A percentile compares a stretch with the other conserved stretches of the same genome.
phyloP scores from a whole-genome alignment of 2,329 filamentous ascomycete genomes.

The Cercospora sojina region DNA sequence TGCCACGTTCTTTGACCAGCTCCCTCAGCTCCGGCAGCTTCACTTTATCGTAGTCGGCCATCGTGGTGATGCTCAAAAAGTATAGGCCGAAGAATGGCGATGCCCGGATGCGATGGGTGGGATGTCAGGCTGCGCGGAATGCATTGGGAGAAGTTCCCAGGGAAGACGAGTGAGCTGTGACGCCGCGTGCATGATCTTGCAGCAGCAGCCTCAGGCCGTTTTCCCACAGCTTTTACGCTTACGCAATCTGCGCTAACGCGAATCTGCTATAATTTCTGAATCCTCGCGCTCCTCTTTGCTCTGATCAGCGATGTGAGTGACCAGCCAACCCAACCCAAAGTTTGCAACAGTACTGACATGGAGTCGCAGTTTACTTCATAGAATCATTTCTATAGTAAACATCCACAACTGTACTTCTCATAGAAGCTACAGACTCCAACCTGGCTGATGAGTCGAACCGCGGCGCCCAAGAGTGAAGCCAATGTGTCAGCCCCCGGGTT shows the following conservation, averaged over 20 bases:
- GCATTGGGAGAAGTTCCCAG: slow-evolving; percentile 6
- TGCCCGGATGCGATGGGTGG: neutral
- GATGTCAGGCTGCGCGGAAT: neutral
- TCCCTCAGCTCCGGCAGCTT: slow-evolving; percentile 50
- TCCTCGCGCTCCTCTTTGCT: slow-evolving; percentile 4
- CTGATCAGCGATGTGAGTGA: slow-evolving; percentile 13
- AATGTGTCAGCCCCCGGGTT: slow-evolving; percentile 26
- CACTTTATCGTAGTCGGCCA: slow-evolving; percentile 47
- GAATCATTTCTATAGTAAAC: slow-evolving; percentile 99
- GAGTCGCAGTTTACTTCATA: slow-evolving; percentile 41
- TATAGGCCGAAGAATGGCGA: neutral
- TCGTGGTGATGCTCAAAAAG: slow-evolving; percentile 15
- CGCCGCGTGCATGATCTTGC: slow-evolving; percentile 4
- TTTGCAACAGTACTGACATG: slow-evolving; percentile 5
- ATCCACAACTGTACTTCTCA: slow-evolving; percentile 88
- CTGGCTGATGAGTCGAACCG: slow-evolving; percentile 39
- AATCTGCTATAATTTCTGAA: neutral
- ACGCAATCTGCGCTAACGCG: neutral
- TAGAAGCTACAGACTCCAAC: slow-evolving; percentile 65
- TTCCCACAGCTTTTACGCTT: neutral
- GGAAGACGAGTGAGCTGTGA: neutral
- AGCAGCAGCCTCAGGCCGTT: neutral
- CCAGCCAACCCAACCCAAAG: neutral
- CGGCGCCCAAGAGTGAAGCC: slow-evolving; percentile 40
- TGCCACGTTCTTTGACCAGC: slow-evolving; percentile 48